Evolutionary conservation across 2,329 filamentous ascomycete species (phyloP).

Genomic region (Pseudogymnoascus sp.): DNA sequence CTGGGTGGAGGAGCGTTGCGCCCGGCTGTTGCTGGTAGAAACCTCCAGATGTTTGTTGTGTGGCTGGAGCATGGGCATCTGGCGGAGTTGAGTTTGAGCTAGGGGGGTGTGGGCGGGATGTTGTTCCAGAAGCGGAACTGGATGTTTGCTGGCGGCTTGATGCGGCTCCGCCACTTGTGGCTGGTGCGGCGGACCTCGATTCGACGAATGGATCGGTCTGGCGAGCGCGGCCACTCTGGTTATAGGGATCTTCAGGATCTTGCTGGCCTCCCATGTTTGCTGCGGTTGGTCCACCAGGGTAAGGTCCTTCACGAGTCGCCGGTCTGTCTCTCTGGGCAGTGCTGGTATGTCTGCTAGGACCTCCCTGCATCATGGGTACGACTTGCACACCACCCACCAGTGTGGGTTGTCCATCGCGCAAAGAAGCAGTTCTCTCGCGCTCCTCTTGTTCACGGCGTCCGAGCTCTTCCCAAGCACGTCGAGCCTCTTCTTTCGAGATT

Average conservation of each 20-base stretch:
- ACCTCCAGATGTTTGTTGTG: slow-evolving; percentile 31
- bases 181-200: slow-evolving; percentile 10
- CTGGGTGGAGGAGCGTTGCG: slow-evolving; percentile 19
- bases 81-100: slow-evolving; percentile 25
- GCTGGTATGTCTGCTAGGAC: slow-evolving; percentile 46
- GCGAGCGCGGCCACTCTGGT: slow-evolving; percentile 22
- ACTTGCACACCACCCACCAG: slow-evolving; percentile 91
- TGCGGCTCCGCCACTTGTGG: slow-evolving; percentile 21
- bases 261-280: slow-evolving; percentile 9
- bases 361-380: slow-evolving; percentile 77
- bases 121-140: slow-evolving; percentile 15
- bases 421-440: slow-evolving; percentile 73
- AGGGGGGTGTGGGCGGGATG: slow-evolving; percentile 6
- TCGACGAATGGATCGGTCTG: slow-evolving; percentile 54
- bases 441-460: slow-evolving; percentile 90
- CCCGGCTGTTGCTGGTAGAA: slow-evolving; percentile 39
- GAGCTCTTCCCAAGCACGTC: slow-evolving; percentile 93
- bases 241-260: slow-evolving; percentile 21
- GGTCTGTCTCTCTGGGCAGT: slow-evolving; percentile 32
- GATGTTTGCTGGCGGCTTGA: slow-evolving; percentile 23
- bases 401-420: slow-evolving; percentile 80
- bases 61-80: slow-evolving; percentile 35
- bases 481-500: slow-evolving; percentile 93
- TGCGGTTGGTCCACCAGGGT: slow-evolving; percentile 27
- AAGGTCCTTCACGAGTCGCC: slow-evolving; percentile 37